Conservation (phyloP, 495 filamentous ascomycete species). For the Echria macrotheca region DNA sequence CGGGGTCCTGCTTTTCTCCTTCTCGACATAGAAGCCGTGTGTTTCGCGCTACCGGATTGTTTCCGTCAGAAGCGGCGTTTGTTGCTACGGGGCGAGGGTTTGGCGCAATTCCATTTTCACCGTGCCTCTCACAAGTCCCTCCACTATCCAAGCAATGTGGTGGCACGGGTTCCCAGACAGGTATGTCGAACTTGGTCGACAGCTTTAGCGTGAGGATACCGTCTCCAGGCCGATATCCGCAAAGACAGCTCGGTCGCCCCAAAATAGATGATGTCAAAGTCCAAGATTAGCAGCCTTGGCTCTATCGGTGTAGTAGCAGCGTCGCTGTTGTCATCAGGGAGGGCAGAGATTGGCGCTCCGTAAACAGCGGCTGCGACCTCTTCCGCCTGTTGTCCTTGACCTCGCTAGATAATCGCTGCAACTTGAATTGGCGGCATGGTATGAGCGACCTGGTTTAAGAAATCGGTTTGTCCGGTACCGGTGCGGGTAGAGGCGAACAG, state of each 20-base stretch:
- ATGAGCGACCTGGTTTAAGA: constrained; percentile 11
- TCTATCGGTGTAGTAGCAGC: too few relatives aligned
- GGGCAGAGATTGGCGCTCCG: too few relatives aligned
- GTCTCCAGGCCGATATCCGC: too few relatives aligned
- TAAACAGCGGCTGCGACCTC: neutral
- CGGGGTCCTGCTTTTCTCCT: neutral
- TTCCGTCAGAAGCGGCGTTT: too few relatives aligned
- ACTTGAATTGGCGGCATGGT: neutral
- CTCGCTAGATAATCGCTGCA: constrained; percentile 3
- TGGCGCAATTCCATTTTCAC: neutral
- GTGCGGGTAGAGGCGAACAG: constrained; percentile 25
- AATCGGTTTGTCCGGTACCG: constrained; percentile 15
- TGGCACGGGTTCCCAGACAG: neutral
- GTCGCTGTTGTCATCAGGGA: too few relatives aligned
- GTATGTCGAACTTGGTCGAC: neutral
- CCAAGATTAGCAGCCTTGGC: neutral
- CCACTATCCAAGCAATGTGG: neutral
- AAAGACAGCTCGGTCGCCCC: too few relatives aligned
- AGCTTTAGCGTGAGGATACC: neutral
- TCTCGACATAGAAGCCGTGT: neutral
- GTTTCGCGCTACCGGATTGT: too few relatives aligned
- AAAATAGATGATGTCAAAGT: neutral
- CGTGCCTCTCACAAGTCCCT: neutral
- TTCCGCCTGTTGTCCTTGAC: constrained; percentile 1
- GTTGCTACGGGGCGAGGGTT: too few relatives aligned